phyloP scores from a whole-genome alignment of 1,284 basidiomycete genomes.

The Coniferiporia weirii region DNA sequence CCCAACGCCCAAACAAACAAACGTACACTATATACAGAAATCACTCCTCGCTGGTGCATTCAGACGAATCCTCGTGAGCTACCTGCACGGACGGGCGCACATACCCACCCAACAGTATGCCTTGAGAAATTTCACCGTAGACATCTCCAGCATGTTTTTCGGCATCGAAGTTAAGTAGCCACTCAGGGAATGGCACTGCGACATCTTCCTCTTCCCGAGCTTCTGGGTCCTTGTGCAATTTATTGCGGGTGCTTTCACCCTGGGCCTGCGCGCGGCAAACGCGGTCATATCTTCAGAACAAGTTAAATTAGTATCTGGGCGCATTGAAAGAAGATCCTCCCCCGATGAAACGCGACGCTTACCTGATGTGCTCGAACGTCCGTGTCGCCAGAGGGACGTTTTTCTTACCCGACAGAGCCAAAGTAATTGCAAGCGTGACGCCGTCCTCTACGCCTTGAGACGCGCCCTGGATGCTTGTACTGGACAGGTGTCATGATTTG shows the following conservation, averaged over 20 bases:
- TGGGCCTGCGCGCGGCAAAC: slow-evolving; percentile 18
- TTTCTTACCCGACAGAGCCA: slow-evolving; percentile 21
- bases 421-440: slow-evolving; percentile 19
- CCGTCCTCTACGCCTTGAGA: slow-evolving; percentile 24
- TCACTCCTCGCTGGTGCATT: neutral
- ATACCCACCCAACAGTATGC: slow-evolving; percentile 17
- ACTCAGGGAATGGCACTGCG: slow-evolving; percentile 18
- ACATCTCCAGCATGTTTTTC: slow-evolving; percentile 16
- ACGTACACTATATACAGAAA: too few relatives aligned
- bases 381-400: slow-evolving; percentile 19
- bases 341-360: neutral
- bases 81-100: neutral
- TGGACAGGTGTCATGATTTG: slow-evolving; percentile 10
- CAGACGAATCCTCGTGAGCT: neutral
- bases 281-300: slow-evolving; percentile 19
- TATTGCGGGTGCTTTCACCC: slow-evolving; percentile 20
- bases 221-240: slow-evolving; percentile 18
- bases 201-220: slow-evolving; percentile 19
- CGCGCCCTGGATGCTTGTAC: slow-evolving; percentile 22
- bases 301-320: neutral
- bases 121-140: slow-evolving; percentile 12
- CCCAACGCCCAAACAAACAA: too few relatives aligned
- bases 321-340: neutral
- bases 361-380: slow-evolving; percentile 22
- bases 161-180: slow-evolving; percentile 20